phyloP scores from a whole-genome alignment of 139 green algal species.

The Zygnema cylindricum region DNA sequence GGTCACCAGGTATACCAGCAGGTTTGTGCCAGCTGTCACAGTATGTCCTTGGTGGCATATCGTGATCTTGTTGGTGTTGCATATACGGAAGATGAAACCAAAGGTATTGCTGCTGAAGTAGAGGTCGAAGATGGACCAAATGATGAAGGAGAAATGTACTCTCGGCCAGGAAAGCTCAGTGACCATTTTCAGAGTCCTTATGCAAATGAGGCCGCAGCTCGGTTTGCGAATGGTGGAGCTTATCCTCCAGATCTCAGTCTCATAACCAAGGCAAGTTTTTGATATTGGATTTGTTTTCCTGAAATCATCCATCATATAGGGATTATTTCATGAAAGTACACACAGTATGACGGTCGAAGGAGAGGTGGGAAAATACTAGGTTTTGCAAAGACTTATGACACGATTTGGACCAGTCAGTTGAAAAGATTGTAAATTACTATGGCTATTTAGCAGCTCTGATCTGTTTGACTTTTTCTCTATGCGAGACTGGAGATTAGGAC shows the following conservation, averaged over 20 bases:
- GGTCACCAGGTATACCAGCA: slow-evolving; percentile 87
- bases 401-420: too few species aligned
- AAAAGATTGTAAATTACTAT: too few species aligned
- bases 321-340: too few species aligned
- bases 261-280: slow-evolving; percentile 84
- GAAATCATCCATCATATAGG: too few species aligned
- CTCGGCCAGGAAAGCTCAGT: slow-evolving; percentile 84
- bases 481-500: too few species aligned
- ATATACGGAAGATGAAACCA: slow-evolving; percentile 98
- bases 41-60: slow-evolving; percentile 90
- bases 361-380: too few species aligned
- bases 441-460: too few species aligned
- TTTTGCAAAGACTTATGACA: too few species aligned
- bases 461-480: too few species aligned
- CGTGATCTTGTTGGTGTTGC: slow-evolving; percentile 93
- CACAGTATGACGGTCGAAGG: too few species aligned
- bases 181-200: slow-evolving; percentile 92
- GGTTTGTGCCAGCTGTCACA: slow-evolving; percentile 97
- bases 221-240: slow-evolving; percentile 96
- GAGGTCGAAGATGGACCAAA: slow-evolving; percentile 94
- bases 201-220: slow-evolving; percentile 86
- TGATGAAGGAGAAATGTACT: slow-evolving; percentile 97
- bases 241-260: slow-evolving; percentile 97
- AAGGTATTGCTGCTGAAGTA: slow-evolving; percentile 88
- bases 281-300: too few species aligned